Conservation (phyloP, 1,284 basidiomycete species). For the Dichomitus squalens region DNA sequence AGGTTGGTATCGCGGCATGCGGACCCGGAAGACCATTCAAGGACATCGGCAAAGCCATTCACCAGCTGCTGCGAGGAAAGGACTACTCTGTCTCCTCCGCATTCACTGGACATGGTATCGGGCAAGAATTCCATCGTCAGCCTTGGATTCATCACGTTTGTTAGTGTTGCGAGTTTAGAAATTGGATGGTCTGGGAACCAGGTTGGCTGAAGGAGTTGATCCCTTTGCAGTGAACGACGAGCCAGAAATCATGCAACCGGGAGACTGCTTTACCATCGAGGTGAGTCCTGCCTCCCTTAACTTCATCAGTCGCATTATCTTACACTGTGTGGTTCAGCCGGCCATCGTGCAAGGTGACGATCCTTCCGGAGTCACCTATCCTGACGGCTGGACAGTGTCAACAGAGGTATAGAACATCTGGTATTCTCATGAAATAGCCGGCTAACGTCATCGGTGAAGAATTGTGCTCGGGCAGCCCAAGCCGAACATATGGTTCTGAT, state of each 20-base stretch:
- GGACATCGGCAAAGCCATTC: constrained; percentile 78
- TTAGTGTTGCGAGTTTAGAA: constrained; percentile 32
- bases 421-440: neutral
- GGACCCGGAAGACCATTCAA: constrained; percentile 76
- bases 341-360: constrained; percentile 74
- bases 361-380: constrained; percentile 73
- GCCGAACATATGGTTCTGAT: constrained; percentile 88
- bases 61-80: constrained; percentile 46
- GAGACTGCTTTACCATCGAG: constrained; percentile 90
- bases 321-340: constrained; percentile 48
- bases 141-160: constrained; percentile 85
- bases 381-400: constrained; percentile 88
- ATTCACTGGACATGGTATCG: constrained; percentile 89
- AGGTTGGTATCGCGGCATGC: constrained; percentile 75
- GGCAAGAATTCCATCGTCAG: constrained; percentile 77
- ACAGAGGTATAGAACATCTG: constrained; percentile 59
- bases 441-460: constrained; percentile 36
- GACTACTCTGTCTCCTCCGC: constrained; percentile 71
- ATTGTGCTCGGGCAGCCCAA: constrained; percentile 80
- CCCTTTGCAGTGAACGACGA: constrained; percentile 68
- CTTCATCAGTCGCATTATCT: neutral
- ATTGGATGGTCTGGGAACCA: no score
- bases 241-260: constrained; percentile 76
- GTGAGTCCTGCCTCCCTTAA: constrained; percentile 36
- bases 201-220: neutral